These are phyloP conservation scores for Austroboletus novae-zelandiae DNA, from an alignment of 1,284 basidiomycete species.

Conservation along the genomic window DNA sequence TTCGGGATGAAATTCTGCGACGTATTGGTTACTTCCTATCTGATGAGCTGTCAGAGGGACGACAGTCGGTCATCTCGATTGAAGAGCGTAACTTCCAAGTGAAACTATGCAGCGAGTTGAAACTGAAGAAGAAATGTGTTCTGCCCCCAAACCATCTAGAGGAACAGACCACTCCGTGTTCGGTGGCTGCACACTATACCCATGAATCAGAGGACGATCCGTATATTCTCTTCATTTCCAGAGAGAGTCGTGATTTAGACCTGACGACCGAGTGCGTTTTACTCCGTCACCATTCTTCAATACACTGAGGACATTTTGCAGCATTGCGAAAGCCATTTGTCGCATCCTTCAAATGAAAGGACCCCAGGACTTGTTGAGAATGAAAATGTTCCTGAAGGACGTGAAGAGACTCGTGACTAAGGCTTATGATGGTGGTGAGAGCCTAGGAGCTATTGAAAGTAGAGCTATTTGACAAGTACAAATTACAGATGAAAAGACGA, in stretches of 20 bases:
- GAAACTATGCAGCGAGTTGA: constrained; percentile 3
- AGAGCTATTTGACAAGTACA: no score
- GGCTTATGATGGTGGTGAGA: no score
- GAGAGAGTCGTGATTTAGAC: not conserved
- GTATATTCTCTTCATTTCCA: not conserved
- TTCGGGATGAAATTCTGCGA: not conserved
- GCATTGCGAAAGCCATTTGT: not conserved
- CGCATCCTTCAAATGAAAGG: not conserved
- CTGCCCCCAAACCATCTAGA: no score
- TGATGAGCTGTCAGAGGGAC: constrained; percentile 4
- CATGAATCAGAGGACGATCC: not conserved
- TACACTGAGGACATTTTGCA: not conserved
- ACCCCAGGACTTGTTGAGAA: not conserved
- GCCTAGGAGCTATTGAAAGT: no score
- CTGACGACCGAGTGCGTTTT: not conserved
- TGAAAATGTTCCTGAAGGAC: not conserved
- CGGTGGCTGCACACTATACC: not conserved
- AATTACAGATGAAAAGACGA: no score
- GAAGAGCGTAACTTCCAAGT: constrained; percentile 1
- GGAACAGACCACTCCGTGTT: no score
- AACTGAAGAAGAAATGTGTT: not conserved
- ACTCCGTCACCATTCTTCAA: no score
- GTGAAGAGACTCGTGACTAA: not conserved
- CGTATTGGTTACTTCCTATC: constrained; percentile 9
- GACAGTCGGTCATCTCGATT: constrained; percentile 2